Conservation (phyloP, 768 basidiomycete genomes). For the Crepidotus variabilis region DNA sequence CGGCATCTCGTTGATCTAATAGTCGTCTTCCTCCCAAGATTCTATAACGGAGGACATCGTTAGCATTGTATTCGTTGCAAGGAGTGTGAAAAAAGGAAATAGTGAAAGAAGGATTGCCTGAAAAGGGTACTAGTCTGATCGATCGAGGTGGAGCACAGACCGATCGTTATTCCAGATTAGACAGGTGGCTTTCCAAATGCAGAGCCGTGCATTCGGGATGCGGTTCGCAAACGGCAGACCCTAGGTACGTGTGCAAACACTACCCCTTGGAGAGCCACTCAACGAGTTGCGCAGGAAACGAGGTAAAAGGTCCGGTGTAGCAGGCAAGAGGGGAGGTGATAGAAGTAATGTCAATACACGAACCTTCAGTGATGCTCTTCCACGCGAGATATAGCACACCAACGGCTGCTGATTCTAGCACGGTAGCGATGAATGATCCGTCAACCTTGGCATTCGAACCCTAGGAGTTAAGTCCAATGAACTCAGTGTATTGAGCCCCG, state of each 20-base stretch:
- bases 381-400: constrained; percentile 72
- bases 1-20: constrained; percentile 8
- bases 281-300: neutral
- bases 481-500: neutral
- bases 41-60: constrained; percentile 12
- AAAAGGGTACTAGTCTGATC: neutral
- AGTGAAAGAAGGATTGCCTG: neutral
- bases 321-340: neutral
- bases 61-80: constrained; percentile 5
- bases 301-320: neutral
- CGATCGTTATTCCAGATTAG: neutral
- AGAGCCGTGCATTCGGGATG: neutral
- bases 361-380: constrained; percentile 87
- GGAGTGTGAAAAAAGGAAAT: constrained; percentile 5
- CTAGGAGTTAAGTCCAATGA: constrained; percentile 24
- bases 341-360: constrained; percentile 16
- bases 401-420: constrained; percentile 77
- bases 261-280: no score
- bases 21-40: constrained; percentile 33
- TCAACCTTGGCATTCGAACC: constrained; percentile 70
- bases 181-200: neutral
- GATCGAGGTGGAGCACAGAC: neutral
- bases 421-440: constrained; percentile 81
- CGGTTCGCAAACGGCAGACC: no score
- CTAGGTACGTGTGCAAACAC: neutral